Evolutionary conservation across 768 basidiomycete species (phyloP).

Genomic region (Russula ochroleuca): DNA sequence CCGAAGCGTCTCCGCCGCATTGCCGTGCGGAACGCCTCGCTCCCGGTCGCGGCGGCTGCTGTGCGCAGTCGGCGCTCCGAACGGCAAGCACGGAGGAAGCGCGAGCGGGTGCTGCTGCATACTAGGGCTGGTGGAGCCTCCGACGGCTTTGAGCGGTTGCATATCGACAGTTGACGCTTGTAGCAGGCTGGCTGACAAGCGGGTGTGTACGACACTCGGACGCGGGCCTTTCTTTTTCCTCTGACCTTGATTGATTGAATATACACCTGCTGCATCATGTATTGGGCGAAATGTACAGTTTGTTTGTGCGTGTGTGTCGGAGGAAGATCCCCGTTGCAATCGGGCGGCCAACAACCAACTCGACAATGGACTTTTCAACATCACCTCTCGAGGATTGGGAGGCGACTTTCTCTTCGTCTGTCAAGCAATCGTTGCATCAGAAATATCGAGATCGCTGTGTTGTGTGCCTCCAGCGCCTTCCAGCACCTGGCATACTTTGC

Average conservation of each 20-base stretch:
- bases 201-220: not conserved
- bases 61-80: slow-evolving; percentile 12
- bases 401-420: no score
- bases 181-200: not conserved
- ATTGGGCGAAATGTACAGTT: not conserved
- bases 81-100: slow-evolving; percentile 11
- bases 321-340: no score
- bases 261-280: not conserved
- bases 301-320: no score
- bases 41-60: not conserved
- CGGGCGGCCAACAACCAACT: no score
- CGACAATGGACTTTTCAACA: no score
- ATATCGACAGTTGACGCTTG: not conserved
- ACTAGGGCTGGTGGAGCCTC: no score
- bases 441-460: no score
- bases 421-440: no score
- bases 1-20: slow-evolving; percentile 18
- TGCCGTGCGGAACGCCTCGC: slow-evolving; percentile 15
- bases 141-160: not conserved
- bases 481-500: no score
- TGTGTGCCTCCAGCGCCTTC: no score
- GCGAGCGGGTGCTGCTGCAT: not conserved
- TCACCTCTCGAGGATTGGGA: no score
- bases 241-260: not conserved
- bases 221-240: not conserved